phyloP scores from a whole-genome alignment of 208 protist species.

The Trypanosoma grayi region DNA sequence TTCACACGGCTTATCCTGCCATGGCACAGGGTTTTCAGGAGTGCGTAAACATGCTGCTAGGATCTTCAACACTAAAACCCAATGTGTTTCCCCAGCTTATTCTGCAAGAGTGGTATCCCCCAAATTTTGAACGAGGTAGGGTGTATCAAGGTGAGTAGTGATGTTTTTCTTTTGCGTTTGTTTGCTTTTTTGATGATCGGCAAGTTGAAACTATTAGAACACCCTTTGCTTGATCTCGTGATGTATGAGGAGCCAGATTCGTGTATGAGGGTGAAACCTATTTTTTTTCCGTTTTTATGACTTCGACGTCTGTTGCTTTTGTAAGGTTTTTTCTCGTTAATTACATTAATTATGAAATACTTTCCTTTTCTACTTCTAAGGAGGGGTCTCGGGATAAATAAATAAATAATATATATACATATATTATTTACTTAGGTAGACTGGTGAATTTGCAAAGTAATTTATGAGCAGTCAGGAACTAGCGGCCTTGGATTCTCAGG shows the following conservation, averaged over 20 bases:
- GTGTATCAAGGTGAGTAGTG: constrained; percentile 39
- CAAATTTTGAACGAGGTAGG: constrained; percentile 67
- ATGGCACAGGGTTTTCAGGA: constrained; percentile 89
- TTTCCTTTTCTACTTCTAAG: too few species aligned
- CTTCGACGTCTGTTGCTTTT: too few species aligned
- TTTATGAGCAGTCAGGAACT: constrained; percentile 17
- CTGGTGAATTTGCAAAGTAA: too few species aligned
- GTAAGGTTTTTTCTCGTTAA: too few species aligned
- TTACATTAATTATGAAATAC: too few species aligned
- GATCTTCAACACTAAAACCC: constrained; percentile 83
- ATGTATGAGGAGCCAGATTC: too few species aligned
- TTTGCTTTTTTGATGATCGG: constrained; percentile 18
- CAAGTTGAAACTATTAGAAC: constrained; percentile 6
- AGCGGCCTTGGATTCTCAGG: constrained; percentile 11
- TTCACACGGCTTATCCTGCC: constrained; percentile 81
- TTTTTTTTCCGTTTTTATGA: too few species aligned
- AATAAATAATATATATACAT: constrained; percentile 21
- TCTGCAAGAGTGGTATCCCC: constrained; percentile 76
- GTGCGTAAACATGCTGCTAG: constrained; percentile 87
- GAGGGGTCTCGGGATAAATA: constrained; percentile 7
- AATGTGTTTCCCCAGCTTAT: constrained; percentile 80
- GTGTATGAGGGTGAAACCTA: too few species aligned
- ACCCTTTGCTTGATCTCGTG: too few species aligned
- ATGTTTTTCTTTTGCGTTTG: constrained; percentile 12
- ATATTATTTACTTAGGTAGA: too few species aligned